phyloP scores from a whole-genome alignment of 2,329 filamentous ascomycete genomes.

The Trichoderma harzianum region DNA sequence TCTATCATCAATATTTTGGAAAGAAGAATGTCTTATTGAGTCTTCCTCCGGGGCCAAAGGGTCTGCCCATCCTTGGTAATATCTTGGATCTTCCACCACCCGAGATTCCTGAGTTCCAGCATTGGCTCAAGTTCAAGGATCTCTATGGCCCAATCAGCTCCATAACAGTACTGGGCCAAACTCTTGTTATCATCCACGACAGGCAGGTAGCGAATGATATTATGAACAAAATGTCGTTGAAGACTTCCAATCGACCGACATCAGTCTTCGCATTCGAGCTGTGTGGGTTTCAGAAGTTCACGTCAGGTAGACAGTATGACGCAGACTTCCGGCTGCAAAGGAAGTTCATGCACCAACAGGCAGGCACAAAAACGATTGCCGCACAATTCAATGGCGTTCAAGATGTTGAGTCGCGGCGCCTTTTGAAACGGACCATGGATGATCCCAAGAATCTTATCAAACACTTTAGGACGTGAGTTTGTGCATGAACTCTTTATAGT shows the following conservation, averaged over 20 bases:
- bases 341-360: constrained; percentile 30
- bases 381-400: constrained; percentile 25
- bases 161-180: constrained; percentile 28
- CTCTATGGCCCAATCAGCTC: constrained; percentile 30
- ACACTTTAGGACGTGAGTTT: constrained; percentile 29
- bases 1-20: background rate
- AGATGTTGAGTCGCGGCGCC: constrained; percentile 27
- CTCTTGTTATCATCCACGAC: constrained; percentile 42
- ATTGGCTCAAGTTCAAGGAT: constrained; percentile 35
- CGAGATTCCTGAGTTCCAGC: constrained; percentile 29
- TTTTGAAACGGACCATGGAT: constrained; percentile 26
- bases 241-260: constrained; percentile 22
- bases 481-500: no score
- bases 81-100: constrained; percentile 40
- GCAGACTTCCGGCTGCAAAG: constrained; percentile 24
- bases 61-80: constrained; percentile 43
- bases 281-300: constrained; percentile 24
- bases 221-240: constrained; percentile 28
- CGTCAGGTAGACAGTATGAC: constrained; percentile 22
- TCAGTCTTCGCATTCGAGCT: constrained; percentile 22
- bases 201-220: constrained; percentile 34
- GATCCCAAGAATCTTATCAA: constrained; percentile 23
- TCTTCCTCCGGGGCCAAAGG: constrained; percentile 28
- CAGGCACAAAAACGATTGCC: constrained; percentile 26
- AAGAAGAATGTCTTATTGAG: background rate